Evolutionary conservation across 192 early-diverging fungal species (phyloP).

Genomic region (Backusella parvicylindrica): DNA sequence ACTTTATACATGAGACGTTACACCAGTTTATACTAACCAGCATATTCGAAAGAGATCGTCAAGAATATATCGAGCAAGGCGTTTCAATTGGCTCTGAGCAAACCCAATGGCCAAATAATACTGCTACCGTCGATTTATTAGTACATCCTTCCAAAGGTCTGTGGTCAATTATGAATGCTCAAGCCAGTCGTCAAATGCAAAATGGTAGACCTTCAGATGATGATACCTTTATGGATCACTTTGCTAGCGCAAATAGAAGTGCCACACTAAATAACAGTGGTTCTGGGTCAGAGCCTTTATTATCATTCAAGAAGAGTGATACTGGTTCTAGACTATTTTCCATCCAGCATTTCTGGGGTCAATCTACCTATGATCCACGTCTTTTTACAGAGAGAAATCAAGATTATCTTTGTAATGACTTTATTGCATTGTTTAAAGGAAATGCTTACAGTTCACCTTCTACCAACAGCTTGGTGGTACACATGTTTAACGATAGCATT

Average conservation of each 20-base stretch:
- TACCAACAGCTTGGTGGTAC: slow-evolving; percentile 68
- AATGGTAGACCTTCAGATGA: slow-evolving; percentile 40
- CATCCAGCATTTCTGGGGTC: slow-evolving; percentile 79
- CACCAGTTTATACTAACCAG: slow-evolving; percentile 53
- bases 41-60: slow-evolving; percentile 63
- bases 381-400: slow-evolving; percentile 72
- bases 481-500: slow-evolving; percentile 51
- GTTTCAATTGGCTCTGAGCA: slow-evolving; percentile 47
- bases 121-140: slow-evolving; percentile 65
- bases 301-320: slow-evolving; percentile 36
- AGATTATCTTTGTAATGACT: slow-evolving; percentile 78
- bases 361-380: slow-evolving; percentile 60
- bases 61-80: slow-evolving; percentile 61
- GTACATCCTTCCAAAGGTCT: slow-evolving; percentile 66
- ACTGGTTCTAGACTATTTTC: slow-evolving; percentile 58
- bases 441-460: slow-evolving; percentile 57
- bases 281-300: slow-evolving; percentile 30
- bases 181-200: slow-evolving; percentile 40
- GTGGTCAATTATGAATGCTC: slow-evolving; percentile 52
- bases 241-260: slow-evolving; percentile 42
- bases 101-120: slow-evolving; percentile 47
- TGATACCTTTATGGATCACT: slow-evolving; percentile 50
- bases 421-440: slow-evolving; percentile 83
- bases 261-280: not conserved
- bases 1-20: slow-evolving; percentile 66